Base-by-base conservation (phyloP, 2,329 filamentous ascomycete species). In the Alternaria sp. region DNA sequence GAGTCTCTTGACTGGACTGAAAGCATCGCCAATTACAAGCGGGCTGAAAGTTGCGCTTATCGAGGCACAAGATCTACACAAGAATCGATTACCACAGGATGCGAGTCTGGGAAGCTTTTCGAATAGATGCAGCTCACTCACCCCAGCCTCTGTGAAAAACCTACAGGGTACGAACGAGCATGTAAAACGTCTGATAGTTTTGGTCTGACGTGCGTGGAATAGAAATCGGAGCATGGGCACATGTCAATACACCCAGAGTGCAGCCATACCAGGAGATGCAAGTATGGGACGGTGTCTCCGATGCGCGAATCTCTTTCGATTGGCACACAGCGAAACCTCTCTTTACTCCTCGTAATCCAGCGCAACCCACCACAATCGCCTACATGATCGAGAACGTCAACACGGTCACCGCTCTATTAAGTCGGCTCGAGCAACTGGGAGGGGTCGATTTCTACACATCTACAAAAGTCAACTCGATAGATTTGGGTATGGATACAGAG, bases 331-430 rank as follows among this genome's bases (percentile, higher is more conserved):
- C 78, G 46, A 74, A 79, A 44, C 78, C 79, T 8, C 59, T 72
- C 17, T 60, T 74, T 29, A 62, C 68, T 2, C 73, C 72, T 51
- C 68, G 78, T 80, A 81, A 72, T 26, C 85, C 65, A 59, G 78
- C 65, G 8, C 71, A 75, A 52, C 74, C 75, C 8, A 80, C 82
- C 60, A 90, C 88, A 1, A 92, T 99, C 66, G 95, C 95, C 9
- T 97, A 95, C 75, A 99, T 99, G 94, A 91, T 89, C 40, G 96
- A 99, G 82, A 99, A 98, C 77, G 78, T 90, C 31, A 98, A 99
- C 75, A 83, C 97, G 33, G 93, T 92, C 2, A 89, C 89, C 0
- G 92, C 88, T 0, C 83, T 99, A 7, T 79, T 97, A 50, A 84
- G 84, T 54, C 86, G 90, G 13, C 83, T 97, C 34, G 83, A 89